Evolutionary conservation across 129 eudicot genomes (phyloP).

Genomic region (Apium graveolens): DNA sequence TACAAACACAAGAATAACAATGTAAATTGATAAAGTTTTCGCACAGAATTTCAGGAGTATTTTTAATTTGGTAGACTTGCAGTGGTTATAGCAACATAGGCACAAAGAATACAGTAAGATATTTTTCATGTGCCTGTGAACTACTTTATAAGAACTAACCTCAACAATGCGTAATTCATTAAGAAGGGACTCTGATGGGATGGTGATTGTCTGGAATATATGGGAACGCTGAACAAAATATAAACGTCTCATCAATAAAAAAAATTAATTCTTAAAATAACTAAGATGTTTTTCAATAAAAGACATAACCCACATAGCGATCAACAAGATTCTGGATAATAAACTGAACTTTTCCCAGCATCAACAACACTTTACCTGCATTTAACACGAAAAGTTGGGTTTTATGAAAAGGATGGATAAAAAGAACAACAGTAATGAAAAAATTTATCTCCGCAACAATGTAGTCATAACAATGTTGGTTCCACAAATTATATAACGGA

Average conservation of each 20-base stretch:
- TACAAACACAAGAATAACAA: background rate
- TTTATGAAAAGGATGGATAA: background rate
- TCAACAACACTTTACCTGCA: constrained; percentile 82
- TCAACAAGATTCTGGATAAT: constrained; percentile 77
- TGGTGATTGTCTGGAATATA: constrained; percentile 66
- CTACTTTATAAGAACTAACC: constrained; percentile 36
- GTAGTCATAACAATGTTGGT: background rate
- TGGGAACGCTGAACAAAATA: constrained; percentile 69
- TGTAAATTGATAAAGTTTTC: background rate
- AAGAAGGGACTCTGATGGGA: constrained; percentile 94
- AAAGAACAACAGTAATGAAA: background rate
- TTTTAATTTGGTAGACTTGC: background rate
- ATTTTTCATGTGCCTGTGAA: background rate
- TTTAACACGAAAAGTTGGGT: background rate
- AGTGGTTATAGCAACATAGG: background rate
- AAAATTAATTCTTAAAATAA: background rate
- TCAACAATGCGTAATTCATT: constrained; percentile 75
- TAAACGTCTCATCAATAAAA: constrained; percentile 15
- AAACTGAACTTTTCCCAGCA: constrained; percentile 84
- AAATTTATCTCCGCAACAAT: background rate
- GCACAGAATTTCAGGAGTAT: background rate
- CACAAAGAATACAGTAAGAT: background rate
- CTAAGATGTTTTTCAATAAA: background rate
- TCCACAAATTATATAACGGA: background rate
- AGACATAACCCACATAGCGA: constrained; percentile 50